phyloP scores from a whole-genome alignment of 192 early-diverging fungal species.

The Diversispora epigaea region DNA sequence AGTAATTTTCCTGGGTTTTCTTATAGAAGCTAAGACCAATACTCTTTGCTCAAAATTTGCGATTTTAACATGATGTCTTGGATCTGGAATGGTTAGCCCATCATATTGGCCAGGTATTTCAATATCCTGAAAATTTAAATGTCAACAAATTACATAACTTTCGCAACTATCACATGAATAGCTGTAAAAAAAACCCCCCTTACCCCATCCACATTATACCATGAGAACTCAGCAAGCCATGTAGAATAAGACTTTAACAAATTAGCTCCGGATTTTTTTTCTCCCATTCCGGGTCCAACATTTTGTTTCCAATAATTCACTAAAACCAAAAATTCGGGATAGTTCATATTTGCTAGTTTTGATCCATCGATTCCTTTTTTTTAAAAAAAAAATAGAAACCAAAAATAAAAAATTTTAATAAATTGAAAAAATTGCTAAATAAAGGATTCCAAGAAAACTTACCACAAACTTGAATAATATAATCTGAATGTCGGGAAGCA shows the following conservation, averaged over 20 bases:
- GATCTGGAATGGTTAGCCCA: conserved; percentile 54
- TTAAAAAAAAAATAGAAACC: conserved; percentile 27
- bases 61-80: conserved; percentile 58
- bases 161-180: background rate
- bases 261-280: conserved; percentile 40
- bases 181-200: background rate
- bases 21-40: conserved; percentile 67
- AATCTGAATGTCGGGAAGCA: conserved; percentile 37
- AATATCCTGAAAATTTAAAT: conserved; percentile 39
- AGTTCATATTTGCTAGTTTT: conserved; percentile 43
- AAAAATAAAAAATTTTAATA: background rate
- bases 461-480: conserved; percentile 47
- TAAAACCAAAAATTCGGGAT: conserved; percentile 46
- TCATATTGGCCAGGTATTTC: conserved; percentile 80
- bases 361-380: conserved; percentile 53
- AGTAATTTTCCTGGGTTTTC: conserved; percentile 67
- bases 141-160: background rate
- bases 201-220: background rate
- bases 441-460: background rate
- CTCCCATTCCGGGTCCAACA: conserved; percentile 35
- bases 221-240: conserved; percentile 50
- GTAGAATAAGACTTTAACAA: conserved; percentile 64
- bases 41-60: conserved; percentile 61
- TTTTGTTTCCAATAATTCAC: conserved; percentile 50
- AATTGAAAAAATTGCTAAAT: background rate